Evolutionary conservation across 768 basidiomycete genomes (phyloP), one percentile per base, ranked within the genome.

Genomic region (Auricularia sp.): DNA sequence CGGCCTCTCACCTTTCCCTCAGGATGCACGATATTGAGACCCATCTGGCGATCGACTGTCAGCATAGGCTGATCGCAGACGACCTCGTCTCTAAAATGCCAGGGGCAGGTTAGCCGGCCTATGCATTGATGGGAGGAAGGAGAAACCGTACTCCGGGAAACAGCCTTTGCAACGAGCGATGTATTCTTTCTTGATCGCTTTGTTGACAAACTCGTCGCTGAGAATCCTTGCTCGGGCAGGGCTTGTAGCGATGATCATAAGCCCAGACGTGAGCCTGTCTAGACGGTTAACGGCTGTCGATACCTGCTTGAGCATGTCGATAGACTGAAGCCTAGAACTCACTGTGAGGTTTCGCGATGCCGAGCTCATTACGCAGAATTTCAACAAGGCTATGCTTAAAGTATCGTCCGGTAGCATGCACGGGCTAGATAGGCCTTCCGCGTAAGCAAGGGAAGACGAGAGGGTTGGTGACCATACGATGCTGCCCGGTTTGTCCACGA

Each of bases 401-500:
- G 73, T 94, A 99, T 67, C 97, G 79, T 7, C 97, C 97, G 0
- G 92, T 87, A 1, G 92, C 86, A 73, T 99, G 96, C 2, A 98
- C 90, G 35, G 94, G 93, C 92, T 93, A 71, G 39, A 42, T 42
- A 42, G 8, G 39, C 35, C 33, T 14, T 54, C 44, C 47, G 61
- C 63, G 44, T 29, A 45, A 63, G 35, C 8, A 14, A 14, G 13
- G 39, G 1, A 8, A 14, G 39, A 7, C 8, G 39, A 37, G 54
- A 14, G 54, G 35, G 54, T 63, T 56, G 68, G 70, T 67, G 72
- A 68, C 85, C 94, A 76, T 74, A 97, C 95, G 72, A 98, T 92
- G 73, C 90, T 91, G 39, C 96, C 96, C 2, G 96, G 96, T 79
- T 99, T 99, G 71, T 98, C 89, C 35, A 99, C 89, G 14, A 98